Evolutionary conservation across 345 rosid species (phyloP).

Genomic region (Kandelia obovata): DNA sequence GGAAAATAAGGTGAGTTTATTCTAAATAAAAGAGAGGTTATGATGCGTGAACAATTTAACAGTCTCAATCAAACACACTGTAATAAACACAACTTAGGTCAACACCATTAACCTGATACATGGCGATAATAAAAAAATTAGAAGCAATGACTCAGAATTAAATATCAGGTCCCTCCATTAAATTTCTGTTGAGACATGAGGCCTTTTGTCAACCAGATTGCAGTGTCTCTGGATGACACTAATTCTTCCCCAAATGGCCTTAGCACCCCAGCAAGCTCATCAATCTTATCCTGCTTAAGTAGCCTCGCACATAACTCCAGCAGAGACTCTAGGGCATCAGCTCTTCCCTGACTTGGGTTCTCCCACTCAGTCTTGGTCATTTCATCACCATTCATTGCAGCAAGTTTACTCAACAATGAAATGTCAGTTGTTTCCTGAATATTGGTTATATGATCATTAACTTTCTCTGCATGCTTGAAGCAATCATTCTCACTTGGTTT

Average conservation of each 20-base stretch:
- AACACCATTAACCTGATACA: slow-evolving; percentile 6
- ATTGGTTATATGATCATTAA: slow-evolving; percentile 25
- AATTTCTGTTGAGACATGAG: slow-evolving; percentile 77
- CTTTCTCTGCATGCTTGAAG: slow-evolving; percentile 32
- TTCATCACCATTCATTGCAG: slow-evolving; percentile 44
- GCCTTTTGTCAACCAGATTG: slow-evolving; percentile 91
- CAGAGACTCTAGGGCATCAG: slow-evolving; percentile 85
- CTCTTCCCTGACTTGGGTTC: slow-evolving; percentile 71
- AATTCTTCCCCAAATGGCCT: slow-evolving; percentile 89
- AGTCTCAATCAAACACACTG: slow-evolving; percentile 20
- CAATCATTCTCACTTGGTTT: slow-evolving; percentile 24
- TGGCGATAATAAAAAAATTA: slow-evolving; percentile 25
- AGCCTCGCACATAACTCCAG: slow-evolving; percentile 87
- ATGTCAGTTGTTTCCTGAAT: slow-evolving; percentile 41
- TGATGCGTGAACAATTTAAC: slow-evolving; percentile 12
- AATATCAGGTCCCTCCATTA: slow-evolving; percentile 45
- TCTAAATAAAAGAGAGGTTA: slow-evolving; percentile 10
- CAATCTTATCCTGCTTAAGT: slow-evolving; percentile 77
- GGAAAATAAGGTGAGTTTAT: neutral
- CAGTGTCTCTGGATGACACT: slow-evolving; percentile 97
- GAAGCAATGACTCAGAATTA: slow-evolving; percentile 10
- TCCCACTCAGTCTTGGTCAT: slow-evolving; percentile 41
- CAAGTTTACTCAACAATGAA: slow-evolving; percentile 49
- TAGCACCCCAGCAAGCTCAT: slow-evolving; percentile 88
- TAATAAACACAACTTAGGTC: slow-evolving; percentile 14